phyloP scores from a whole-genome alignment of 192 early-diverging fungal genomes.

The Linnemannia schmuckeri region DNA sequence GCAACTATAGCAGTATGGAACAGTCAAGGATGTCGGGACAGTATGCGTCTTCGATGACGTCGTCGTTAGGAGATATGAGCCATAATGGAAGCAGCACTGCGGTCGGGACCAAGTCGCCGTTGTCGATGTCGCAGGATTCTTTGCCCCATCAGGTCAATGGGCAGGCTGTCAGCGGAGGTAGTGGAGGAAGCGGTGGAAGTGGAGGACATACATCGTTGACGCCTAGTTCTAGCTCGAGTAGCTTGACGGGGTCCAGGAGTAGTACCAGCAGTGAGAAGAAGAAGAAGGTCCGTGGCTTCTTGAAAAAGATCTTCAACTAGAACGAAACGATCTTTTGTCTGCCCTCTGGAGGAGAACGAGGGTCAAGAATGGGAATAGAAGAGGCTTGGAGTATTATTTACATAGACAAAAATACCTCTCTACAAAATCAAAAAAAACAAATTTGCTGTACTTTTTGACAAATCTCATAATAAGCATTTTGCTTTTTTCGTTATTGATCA shows the following conservation, averaged over 20 bases:
- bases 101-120: constrained; percentile 8
- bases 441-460: no score
- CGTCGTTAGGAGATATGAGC: constrained; percentile 12
- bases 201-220: constrained; percentile 3
- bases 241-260: constrained; percentile 15
- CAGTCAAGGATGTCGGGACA: constrained; percentile 29
- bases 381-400: no score
- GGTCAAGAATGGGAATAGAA: no score
- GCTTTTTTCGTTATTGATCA: neutral
- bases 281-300: constrained; percentile 51
- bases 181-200: neutral
- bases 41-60: neutral
- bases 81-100: neutral
- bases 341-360: no score
- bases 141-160: constrained; percentile 14
- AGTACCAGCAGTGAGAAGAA: constrained; percentile 38
- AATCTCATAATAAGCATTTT: neutral
- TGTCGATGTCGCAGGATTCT: constrained; percentile 24
- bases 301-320: constrained; percentile 54
- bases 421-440: no score
- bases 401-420: no score
- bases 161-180: neutral
- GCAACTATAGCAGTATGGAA: constrained; percentile 20
- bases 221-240: constrained; percentile 22
- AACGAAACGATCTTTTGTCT: no score